These are phyloP conservation scores for Collybiopsis luxurians DNA, from an alignment of 768 basidiomycete species.

Conservation along the genomic window DNA sequence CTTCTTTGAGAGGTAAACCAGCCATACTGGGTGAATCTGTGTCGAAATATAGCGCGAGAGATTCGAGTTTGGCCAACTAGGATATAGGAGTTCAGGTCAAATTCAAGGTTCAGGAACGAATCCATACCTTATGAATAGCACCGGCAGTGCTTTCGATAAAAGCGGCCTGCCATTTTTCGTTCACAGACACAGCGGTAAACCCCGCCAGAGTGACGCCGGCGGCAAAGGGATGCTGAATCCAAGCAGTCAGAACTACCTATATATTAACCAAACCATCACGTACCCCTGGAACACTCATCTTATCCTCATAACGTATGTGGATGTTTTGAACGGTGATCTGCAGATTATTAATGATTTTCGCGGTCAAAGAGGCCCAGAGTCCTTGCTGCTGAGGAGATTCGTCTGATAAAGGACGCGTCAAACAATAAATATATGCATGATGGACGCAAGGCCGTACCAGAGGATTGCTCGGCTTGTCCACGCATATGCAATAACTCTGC, in stretches of 20 bases:
- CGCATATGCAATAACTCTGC: constrained; percentile 81
- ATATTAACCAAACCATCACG: constrained; percentile 22
- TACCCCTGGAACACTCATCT: constrained; percentile 88
- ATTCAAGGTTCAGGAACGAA: background rate
- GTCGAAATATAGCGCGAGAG: constrained; percentile 91
- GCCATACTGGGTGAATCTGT: constrained; percentile 85
- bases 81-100: constrained; percentile 7
- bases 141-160: constrained; percentile 90
- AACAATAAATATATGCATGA: background rate
- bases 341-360: constrained; percentile 92
- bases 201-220: constrained; percentile 84
- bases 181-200: constrained; percentile 87
- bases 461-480: constrained; percentile 47
- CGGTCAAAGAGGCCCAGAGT: constrained; percentile 75
- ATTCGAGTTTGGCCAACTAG: constrained; percentile 82
- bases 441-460: constrained; percentile 33
- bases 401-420: constrained; percentile 24
- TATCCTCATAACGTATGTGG: constrained; percentile 96
- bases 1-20: constrained; percentile 60
- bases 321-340: constrained; percentile 96
- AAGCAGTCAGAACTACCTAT: background rate
- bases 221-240: constrained; percentile 84
- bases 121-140: constrained; percentile 81
- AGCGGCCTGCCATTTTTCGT: constrained; percentile 83
- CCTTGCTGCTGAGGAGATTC: constrained; percentile 78